These are phyloP conservation scores for Mortierella sp. DNA, from an alignment of 371 early-diverging fungal species.

Conservation along the genomic window DNA sequence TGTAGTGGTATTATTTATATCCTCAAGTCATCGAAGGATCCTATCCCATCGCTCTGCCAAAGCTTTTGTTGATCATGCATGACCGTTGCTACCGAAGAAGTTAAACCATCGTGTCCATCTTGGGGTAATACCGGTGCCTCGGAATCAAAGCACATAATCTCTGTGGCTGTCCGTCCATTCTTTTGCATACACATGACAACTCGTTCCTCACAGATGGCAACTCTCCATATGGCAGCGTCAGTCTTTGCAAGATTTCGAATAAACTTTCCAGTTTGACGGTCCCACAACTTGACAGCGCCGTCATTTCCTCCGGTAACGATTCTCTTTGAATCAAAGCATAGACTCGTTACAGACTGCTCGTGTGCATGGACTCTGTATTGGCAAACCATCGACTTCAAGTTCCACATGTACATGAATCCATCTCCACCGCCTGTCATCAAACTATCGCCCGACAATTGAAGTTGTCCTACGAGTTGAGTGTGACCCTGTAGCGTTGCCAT, in stretches of 20 bases:
- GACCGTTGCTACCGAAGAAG: conserved; percentile 4
- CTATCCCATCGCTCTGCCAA: not conserved
- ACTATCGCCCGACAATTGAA: conserved; percentile 70
- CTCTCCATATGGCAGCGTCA: conserved; percentile 73
- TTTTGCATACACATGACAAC: conserved; percentile 73
- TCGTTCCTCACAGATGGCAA: conserved; percentile 73
- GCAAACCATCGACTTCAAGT: conserved; percentile 75
- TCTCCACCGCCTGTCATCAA: conserved; percentile 92
- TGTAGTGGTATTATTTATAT: not conserved
- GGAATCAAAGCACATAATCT: conserved; percentile 59
- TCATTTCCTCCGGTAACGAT: conserved; percentile 90
- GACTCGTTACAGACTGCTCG: conserved; percentile 86
- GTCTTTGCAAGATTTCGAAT: conserved; percentile 75
- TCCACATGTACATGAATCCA: conserved; percentile 91
- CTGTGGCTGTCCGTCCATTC: conserved; percentile 55
- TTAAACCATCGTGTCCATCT: not conserved
- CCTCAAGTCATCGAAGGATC: not conserved
- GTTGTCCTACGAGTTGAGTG: conserved; percentile 87
- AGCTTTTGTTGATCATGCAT: conserved; percentile 4
- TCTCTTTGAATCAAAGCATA: conserved; percentile 86
- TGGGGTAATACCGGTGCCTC: conserved; percentile 30
- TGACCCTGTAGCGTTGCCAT: conserved; percentile 80
- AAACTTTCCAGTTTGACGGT: conserved; percentile 79
- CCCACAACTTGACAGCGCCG: conserved; percentile 90
- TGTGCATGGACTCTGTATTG: conserved; percentile 83